Conservation (phyloP, 306 rosid genomes). For the Vicia faba region DNA sequence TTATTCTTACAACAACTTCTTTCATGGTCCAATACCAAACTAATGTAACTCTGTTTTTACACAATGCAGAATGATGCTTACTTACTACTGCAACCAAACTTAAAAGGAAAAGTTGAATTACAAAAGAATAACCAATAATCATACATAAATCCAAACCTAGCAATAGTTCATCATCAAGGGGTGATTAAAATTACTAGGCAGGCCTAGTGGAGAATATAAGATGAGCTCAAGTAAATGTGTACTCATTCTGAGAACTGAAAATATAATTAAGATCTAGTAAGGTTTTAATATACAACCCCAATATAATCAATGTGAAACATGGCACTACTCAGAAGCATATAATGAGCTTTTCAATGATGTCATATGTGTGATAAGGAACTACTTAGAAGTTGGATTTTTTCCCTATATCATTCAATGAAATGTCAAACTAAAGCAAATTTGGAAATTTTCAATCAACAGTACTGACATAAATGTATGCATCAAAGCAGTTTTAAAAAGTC, state of each 20-base stretch:
- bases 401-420: no score
- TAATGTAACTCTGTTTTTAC: no score
- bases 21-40: no score
- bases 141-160: background rate
- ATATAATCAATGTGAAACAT: no score
- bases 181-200: slow-evolving; percentile 15
- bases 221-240: slow-evolving; percentile 20
- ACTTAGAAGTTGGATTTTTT: no score
- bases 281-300: slow-evolving; percentile 7
- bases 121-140: background rate
- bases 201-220: background rate
- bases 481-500: no score
- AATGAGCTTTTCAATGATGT: no score
- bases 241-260: slow-evolving; percentile 17
- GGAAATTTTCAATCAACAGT: no score
- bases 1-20: no score
- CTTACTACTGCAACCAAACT: slow-evolving; percentile 29
- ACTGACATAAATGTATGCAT: no score
- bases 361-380: no score
- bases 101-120: slow-evolving; percentile 19
- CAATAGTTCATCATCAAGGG: slow-evolving; percentile 8
- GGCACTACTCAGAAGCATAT: no score
- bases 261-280: slow-evolving; percentile 16
- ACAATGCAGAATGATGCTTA: slow-evolving; percentile 2
- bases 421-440: slow-evolving; percentile 28